Base-by-base conservation (phyloP, 257 asterid species). In the Jacaranda mimosifolia region DNA sequence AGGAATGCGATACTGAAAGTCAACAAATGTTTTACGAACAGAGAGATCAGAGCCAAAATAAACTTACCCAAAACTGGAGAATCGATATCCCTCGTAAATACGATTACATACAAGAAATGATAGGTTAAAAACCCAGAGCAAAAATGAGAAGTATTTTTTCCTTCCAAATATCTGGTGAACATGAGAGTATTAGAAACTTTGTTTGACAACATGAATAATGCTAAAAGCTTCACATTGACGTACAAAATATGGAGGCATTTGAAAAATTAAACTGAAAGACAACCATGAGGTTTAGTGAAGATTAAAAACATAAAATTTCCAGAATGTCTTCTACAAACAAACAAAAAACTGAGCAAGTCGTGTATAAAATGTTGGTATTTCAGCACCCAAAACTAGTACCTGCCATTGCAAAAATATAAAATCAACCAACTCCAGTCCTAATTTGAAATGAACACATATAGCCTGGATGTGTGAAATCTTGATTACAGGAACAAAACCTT, bases 51-150 rank as follows among this genome's bases (percentile, higher is more conserved):
- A 57, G 36, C 62, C 73, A 77, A 63, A 74, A 72, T 55, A 78
- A 59, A 73, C 63, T 85, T 80, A 91, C 98, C 98, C 94, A 75
- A 94, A 85, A 81, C 84, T 90, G 81, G 97, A 87, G 87, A 94
- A 94, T 15, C 70, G 83, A 75, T 90, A 94, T 80, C 97, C 98
- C 81, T 88, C 98, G 84, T 87, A 92, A 45, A 91, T 81, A 63
- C 97, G 97, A 82, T 94, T 94, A 63, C 88, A 85, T 51, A 90
- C 63, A 74, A 94, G 93, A 85, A 94, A 87, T 56, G 91, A 85
- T 12, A 94, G 83, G 83, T 91, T 94, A 79, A 90, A 90, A 63
- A 81, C 71, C 98, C 98, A 94, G 55, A 94, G 86, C 77, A 85
- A 68, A 75, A 78, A 82, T 42, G 87, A 79, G 88, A 91, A 91